Base-by-base conservation (phyloP, 2,329 filamentous ascomycete species). In the Ascochyta rabiei region DNA sequence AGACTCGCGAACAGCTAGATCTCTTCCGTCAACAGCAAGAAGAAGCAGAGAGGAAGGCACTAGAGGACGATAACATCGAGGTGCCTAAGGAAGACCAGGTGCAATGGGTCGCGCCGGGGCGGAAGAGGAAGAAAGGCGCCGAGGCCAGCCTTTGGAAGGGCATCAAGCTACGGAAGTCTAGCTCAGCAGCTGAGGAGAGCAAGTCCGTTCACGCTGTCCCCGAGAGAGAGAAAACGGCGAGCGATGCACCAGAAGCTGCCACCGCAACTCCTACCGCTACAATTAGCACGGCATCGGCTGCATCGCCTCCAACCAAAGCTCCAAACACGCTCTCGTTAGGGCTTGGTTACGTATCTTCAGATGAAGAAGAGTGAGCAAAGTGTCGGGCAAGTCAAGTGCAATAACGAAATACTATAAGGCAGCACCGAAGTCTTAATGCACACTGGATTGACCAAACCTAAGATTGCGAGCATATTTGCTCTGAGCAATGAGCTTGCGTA, bases 1-100 rank as follows among this genome's bases (percentile, higher is more conserved):
- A 88, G 61, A 87, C 84, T 0, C 75, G 76, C 5, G 83, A 86
- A 59, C 82, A 84, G 64, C 72, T 88, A 10, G 83, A 86, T 35
- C 64, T 77, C 1, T 88, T 88, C 61, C 80, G 84, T 26, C 79
- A 78, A 57, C 82, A 84, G 63, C 84, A 83, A 56, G 83, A 86
- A 59, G 81, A 85, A 58, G 82, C 80, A 0, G 84, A 87, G 68
- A 80, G 80, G 61, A 79, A 75, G 28, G 73, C 59, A 5, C 64
- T 78, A 1, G 69, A 78, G 9, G 77, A 78, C 40, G 71, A 75
- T 19, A 70, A 67, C n/a, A 67, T 71, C 5, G 72, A 71, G 21
- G 53, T 46, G 2, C 69, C 64, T 3, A 72, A 76, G 43, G 74
- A 75, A 46, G 78, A 79, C 42, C 75, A 71, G 45, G 77, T 78